phyloP scores from a whole-genome alignment of 768 basidiomycete species.

The Rossbeevera mucosa region DNA sequence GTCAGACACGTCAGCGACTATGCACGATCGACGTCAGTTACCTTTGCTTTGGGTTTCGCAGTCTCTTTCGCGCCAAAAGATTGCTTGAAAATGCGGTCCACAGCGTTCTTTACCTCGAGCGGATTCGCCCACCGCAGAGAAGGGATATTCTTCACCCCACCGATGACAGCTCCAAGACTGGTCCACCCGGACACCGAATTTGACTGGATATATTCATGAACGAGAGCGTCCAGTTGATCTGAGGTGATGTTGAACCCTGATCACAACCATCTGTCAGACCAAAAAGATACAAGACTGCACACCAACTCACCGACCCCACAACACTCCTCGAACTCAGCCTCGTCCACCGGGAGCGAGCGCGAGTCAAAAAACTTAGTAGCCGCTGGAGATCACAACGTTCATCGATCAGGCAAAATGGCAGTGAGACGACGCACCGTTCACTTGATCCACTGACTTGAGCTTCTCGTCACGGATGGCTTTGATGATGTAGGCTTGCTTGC shows the following conservation, averaged over 20 bases:
- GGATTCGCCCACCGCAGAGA: constrained; percentile 79
- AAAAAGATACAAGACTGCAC: not conserved
- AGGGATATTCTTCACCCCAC: constrained; percentile 55
- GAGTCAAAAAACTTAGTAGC: constrained; percentile 72
- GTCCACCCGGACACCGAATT: constrained; percentile 67
- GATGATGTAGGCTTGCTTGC: constrained; percentile 59
- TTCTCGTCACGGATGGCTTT: constrained; percentile 65
- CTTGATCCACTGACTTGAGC: constrained; percentile 80
- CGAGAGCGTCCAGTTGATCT: constrained; percentile 53
- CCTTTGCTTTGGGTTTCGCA: constrained; percentile 64
- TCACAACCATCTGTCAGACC: constrained; percentile 1
- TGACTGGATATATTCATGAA: constrained; percentile 53
- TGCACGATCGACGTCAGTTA: constrained; percentile 21
- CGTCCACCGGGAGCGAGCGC: constrained; percentile 57
- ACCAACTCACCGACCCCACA: constrained; percentile 83
- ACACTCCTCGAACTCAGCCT: constrained; percentile 63
- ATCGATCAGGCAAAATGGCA: not conserved
- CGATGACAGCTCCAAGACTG: constrained; percentile 63
- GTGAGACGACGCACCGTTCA: constrained; percentile 56
- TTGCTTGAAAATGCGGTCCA: constrained; percentile 63
- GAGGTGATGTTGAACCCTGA: constrained; percentile 76
- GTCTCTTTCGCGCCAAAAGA: constrained; percentile 71
- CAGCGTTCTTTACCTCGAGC: constrained; percentile 77
- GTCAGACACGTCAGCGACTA: not conserved
- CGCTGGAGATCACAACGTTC: constrained; percentile 10